Conservation (phyloP, 371 early-diverging fungal genomes). For the Mucor mucedo region DNA sequence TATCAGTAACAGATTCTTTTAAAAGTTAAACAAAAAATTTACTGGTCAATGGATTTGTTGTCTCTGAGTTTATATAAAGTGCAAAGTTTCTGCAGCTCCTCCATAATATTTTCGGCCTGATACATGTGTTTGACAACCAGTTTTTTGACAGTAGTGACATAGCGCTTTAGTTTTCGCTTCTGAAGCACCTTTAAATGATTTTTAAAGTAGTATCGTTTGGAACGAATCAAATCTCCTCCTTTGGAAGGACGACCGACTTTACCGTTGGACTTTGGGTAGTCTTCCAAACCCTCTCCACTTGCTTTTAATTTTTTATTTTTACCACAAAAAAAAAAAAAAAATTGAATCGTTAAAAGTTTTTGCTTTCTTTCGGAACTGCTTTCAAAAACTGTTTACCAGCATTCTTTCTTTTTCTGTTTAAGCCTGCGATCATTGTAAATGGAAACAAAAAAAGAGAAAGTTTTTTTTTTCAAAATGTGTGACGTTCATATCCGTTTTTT, state of each 20-base stretch:
- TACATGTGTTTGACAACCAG: neutral
- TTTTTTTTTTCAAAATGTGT: neutral
- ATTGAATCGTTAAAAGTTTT: too few species aligned
- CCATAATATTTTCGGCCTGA: neutral
- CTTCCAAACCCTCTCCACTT: neutral
- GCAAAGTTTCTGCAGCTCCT: neutral
- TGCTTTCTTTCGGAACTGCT: neutral
- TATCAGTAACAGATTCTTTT: neutral
- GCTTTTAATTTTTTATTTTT: neutral
- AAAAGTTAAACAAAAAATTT: neutral
- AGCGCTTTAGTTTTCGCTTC: constrained; percentile 13
- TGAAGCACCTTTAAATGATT: constrained; percentile 11
- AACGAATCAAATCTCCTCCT: constrained; percentile 6
- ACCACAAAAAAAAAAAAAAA: neutral
- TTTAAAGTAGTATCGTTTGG: constrained; percentile 17
- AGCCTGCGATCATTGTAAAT: constrained; percentile 1
- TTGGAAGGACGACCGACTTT: constrained; percentile 15
- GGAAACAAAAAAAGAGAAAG: neutral
- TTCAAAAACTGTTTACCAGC: constrained; percentile 5
- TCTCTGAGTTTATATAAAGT: neutral
- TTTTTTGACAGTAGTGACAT: constrained; percentile 9
- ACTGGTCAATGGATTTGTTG: neutral
- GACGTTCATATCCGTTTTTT: neutral
- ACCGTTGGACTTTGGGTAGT: neutral
- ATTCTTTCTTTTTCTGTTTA: constrained; percentile 16